These are phyloP conservation scores for Erythrobasidium hasegawianum DNA, from an alignment of 1,284 basidiomycete genomes.

Conservation along the genomic window DNA sequence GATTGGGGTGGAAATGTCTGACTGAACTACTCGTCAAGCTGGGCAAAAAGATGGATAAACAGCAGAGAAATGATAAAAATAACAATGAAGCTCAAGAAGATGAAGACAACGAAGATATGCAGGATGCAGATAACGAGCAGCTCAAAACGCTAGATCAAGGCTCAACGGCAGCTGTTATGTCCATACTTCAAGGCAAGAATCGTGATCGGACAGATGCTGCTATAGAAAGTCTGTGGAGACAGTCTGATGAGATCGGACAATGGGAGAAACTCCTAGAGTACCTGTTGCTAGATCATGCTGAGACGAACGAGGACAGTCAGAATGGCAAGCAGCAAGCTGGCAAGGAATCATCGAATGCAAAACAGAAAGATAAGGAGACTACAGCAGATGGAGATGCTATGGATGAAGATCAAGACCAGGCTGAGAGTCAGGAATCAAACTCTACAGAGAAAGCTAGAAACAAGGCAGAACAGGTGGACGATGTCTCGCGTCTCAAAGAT, in stretches of 20 bases:
- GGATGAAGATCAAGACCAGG: background rate
- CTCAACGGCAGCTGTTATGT: constrained; percentile 18
- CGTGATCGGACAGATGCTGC: constrained; percentile 57
- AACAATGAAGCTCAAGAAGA: constrained; percentile 33
- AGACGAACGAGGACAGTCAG: constrained; percentile 4
- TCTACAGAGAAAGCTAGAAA: background rate
- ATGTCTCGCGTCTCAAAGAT: constrained; percentile 14
- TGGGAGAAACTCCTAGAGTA: constrained; percentile 81
- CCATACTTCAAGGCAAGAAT: constrained; percentile 32
- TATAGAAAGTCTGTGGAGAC: constrained; percentile 83
- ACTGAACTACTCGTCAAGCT: constrained; percentile 53
- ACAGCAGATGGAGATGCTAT: background rate
- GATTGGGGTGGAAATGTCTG: constrained; percentile 53
- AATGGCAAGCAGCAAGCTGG: background rate
- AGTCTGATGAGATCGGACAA: constrained; percentile 65
- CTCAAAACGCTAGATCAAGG: constrained; percentile 3
- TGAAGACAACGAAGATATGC: constrained; percentile 49
- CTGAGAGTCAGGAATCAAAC: background rate
- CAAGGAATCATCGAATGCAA: background rate
- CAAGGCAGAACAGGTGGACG: constrained; percentile 11
- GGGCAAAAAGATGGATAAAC: constrained; percentile 49
- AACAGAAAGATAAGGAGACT: background rate
- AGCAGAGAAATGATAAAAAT: constrained; percentile 5
- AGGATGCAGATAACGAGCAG: constrained; percentile 11
- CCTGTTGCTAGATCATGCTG: constrained; percentile 84